Conservation (phyloP, 805 yeast species). For the Starmerella kuoi region DNA sequence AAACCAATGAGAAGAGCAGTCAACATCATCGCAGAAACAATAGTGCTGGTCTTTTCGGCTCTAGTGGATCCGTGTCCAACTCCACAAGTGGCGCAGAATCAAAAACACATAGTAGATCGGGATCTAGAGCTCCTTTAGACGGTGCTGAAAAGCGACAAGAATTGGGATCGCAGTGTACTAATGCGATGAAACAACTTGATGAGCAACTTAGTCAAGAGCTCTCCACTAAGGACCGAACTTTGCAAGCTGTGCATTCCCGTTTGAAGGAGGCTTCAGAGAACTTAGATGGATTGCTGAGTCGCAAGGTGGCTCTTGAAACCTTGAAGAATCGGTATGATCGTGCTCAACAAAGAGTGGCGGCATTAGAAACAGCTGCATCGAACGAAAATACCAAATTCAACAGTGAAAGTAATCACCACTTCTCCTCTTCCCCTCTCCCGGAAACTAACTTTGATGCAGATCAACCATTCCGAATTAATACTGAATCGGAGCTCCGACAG, state of each 20-base stretch:
- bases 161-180: constrained; percentile 41
- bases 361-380: constrained; percentile 48
- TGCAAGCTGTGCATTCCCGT: constrained; percentile 42
- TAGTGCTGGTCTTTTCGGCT: not conserved
- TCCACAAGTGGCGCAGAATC: not conserved
- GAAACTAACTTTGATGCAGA: constrained; percentile 42
- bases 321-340: constrained; percentile 30
- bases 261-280: constrained; percentile 45
- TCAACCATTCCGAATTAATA: constrained; percentile 63
- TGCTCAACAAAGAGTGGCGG: constrained; percentile 28
- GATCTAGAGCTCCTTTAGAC: constrained; percentile 12
- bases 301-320: constrained; percentile 34
- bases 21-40: not conserved
- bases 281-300: constrained; percentile 38
- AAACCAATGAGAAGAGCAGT: not conserved
- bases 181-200: constrained; percentile 41
- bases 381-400: constrained; percentile 51
- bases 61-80: not conserved
- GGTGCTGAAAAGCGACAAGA: constrained; percentile 30
- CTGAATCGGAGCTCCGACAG: constrained; percentile 3
- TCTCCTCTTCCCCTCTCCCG: constrained; percentile 7
- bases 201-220: constrained; percentile 49
- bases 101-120: constrained; percentile 7
- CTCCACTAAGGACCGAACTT: constrained; percentile 38
- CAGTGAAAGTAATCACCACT: constrained; percentile 28